Conservation (phyloP, 106 monocot species). For the Acanthochlamys bracteata region DNA sequence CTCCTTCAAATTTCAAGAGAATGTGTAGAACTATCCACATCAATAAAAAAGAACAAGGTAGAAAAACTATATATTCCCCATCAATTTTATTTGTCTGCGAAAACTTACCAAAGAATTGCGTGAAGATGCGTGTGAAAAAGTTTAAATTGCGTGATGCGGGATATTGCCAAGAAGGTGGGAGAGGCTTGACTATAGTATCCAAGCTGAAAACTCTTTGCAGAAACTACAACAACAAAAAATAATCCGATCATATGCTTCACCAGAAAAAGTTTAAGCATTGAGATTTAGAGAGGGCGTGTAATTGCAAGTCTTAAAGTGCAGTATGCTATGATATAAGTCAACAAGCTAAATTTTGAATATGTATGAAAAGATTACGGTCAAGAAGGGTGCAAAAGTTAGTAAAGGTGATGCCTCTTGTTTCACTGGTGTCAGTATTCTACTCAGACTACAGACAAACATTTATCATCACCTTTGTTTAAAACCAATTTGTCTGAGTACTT, state of each 20-base stretch:
- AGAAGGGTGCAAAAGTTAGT: too few species aligned
- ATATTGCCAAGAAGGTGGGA: slow-evolving; percentile 78
- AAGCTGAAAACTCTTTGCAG: slow-evolving; percentile 78
- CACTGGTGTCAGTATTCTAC: too few species aligned
- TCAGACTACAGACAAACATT: too few species aligned
- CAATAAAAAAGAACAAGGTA: background rate
- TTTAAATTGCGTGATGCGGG: slow-evolving; percentile 66
- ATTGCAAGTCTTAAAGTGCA: background rate
- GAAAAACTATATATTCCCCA: background rate
- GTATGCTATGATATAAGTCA: too few species aligned
- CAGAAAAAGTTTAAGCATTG: background rate
- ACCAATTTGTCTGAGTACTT: too few species aligned
- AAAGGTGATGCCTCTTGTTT: too few species aligned
- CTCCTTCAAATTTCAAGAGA: too few species aligned
- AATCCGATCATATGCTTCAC: background rate
- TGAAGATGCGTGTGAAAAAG: slow-evolving; percentile 92
- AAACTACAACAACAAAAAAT: slow-evolving; percentile 46
- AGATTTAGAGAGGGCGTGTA: background rate
- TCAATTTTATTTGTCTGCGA: background rate
- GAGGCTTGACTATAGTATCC: slow-evolving; percentile 89
- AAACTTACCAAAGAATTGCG: slow-evolving; percentile 83
- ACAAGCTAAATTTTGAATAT: too few species aligned
- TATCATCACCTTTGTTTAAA: too few species aligned
- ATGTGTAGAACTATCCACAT: too few species aligned
- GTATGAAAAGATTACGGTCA: too few species aligned